These are phyloP conservation scores for Ceratocystis huliohia DNA, from an alignment of 2,329 filamentous ascomycete species.

Conservation along the genomic window DNA sequence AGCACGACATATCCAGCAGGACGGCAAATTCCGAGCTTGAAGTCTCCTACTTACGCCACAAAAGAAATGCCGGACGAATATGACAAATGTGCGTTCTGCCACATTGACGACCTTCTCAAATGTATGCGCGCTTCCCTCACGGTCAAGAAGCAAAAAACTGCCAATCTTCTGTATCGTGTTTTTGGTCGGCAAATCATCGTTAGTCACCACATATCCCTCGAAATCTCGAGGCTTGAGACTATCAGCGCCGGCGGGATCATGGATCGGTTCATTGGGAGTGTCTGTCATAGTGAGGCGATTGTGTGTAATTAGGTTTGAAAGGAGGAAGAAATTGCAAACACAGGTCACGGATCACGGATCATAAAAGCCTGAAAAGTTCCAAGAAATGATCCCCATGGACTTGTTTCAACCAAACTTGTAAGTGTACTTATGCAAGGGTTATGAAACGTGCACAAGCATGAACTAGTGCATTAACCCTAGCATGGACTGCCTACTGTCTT, in stretches of 20 bases:
- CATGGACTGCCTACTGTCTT: neutral
- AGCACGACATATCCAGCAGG: neutral
- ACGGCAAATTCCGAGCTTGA: neutral
- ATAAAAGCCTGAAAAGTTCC: neutral
- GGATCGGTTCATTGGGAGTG: neutral
- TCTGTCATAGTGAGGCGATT: neutral
- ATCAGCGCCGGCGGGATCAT: conserved; percentile 26
- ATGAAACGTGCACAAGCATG: neutral
- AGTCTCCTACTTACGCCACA: conserved; percentile 49
- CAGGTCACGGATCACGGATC: neutral
- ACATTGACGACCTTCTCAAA: conserved; percentile 52
- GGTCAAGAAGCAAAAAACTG: conserved; percentile 47
- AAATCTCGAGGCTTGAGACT: conserved; percentile 39
- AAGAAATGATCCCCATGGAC: neutral
- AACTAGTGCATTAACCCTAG: neutral
- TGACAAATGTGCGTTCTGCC: conserved; percentile 48
- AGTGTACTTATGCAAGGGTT: neutral
- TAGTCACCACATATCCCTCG: conserved; percentile 42
- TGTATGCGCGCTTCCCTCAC: conserved; percentile 43
- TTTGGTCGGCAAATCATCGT: conserved; percentile 41
- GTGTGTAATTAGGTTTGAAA: neutral
- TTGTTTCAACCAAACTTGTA: neutral
- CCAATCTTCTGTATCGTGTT: conserved; percentile 40
- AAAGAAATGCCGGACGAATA: conserved; percentile 71
- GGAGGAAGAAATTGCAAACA: too few relatives aligned